Percentiles rank a stretch among this genome's conserved stretches.
phyloP scores from a whole-genome alignment of 2,329 filamentous ascomycete species.

The Gaeumannomyces sp. region DNA sequence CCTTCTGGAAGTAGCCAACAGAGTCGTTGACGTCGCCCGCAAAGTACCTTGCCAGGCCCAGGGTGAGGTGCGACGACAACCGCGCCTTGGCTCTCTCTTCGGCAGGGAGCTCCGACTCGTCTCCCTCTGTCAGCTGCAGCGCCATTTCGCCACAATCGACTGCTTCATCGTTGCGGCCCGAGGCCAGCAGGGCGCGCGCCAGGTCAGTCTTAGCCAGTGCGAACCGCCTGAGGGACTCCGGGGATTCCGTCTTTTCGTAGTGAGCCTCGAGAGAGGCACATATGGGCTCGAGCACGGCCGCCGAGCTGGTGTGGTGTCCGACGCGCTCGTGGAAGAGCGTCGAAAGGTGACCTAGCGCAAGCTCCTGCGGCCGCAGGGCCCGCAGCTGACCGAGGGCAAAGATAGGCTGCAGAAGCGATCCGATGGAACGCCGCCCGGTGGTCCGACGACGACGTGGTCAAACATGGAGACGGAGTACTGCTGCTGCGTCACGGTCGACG shows the following conservation, averaged over 20 bases:
- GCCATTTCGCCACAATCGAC: conserved; percentile 76
- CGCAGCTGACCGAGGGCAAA: conserved; percentile 82
- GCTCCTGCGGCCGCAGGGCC: conserved; percentile 61
- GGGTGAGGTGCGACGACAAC: conserved; percentile 78
- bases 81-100: conserved; percentile 64
- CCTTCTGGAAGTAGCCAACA: conserved; percentile 72
- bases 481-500: conserved; percentile 64
- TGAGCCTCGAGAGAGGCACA: conserved; percentile 68
- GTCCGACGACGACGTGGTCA: conserved; percentile 63
- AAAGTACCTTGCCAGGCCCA: conserved; percentile 78
- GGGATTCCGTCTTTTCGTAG: conserved; percentile 78
- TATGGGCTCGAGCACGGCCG: conserved; percentile 57
- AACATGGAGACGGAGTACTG: conserved; percentile 79
- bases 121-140: conserved; percentile 70
- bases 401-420: conserved; percentile 72
- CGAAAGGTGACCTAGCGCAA: conserved; percentile 69
- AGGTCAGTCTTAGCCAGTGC: conserved; percentile 82
- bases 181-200: conserved; percentile 73
- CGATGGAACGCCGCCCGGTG: conserved; percentile 45
- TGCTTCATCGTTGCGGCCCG: conserved; percentile 58
- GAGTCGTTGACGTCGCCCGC: conserved; percentile 58
- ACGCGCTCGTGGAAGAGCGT: conserved; percentile 79
- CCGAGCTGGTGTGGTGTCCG: conserved; percentile 59
- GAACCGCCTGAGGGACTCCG: conserved; percentile 66
- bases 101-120: conserved; percentile 56